A percentile compares a stretch with the other conserved stretches of the same genome.
Evolutionary conservation across 2,329 filamentous ascomycete genomes (phyloP).

Genomic region (Neospermospora avenae): DNA sequence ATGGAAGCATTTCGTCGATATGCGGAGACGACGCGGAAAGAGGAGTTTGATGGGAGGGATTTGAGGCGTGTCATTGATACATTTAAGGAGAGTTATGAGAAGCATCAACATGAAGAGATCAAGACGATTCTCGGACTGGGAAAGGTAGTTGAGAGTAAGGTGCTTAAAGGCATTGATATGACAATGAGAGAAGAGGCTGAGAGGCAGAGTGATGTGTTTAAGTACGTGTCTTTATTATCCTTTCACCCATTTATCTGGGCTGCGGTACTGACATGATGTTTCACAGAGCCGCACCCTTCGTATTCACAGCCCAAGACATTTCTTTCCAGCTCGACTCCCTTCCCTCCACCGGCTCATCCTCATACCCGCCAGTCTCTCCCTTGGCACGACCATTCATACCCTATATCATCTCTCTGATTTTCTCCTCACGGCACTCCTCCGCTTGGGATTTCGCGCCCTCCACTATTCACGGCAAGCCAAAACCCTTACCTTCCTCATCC

Average conservation of each 20-base stretch:
- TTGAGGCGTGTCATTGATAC: conserved; percentile 28
- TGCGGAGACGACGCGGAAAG: conserved; percentile 22
- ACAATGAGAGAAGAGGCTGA: conserved; percentile 20
- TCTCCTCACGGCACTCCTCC: conserved; percentile 59
- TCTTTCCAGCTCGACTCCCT: conserved; percentile 17
- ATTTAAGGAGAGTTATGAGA: conserved; percentile 26
- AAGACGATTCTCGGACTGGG: conserved; percentile 28
- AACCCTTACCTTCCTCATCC: conserved; percentile 18
- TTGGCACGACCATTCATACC: conserved; percentile 55
- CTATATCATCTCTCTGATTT: conserved; percentile 62
- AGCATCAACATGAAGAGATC: conserved; percentile 34
- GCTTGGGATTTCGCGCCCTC: conserved; percentile 64
- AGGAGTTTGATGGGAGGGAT: conserved; percentile 28
- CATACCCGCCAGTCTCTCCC: conserved; percentile 32
- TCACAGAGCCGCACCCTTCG: conserved; percentile 26
- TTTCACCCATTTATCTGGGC: neutral
- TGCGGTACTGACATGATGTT: neutral
- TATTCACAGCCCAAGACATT: conserved; percentile 20
- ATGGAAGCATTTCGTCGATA: conserved; percentile 33
- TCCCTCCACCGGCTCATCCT: neutral
- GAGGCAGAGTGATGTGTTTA: conserved; percentile 27
- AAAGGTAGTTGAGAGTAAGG: conserved; percentile 17
- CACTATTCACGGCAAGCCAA: conserved; percentile 62
- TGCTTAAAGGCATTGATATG: conserved; percentile 21
- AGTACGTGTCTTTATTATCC: conserved; percentile 12